Evolutionary conservation across 2,329 filamentous ascomycete genomes (phyloP).

Genomic region (Teratosphaeria zuluensis): DNA sequence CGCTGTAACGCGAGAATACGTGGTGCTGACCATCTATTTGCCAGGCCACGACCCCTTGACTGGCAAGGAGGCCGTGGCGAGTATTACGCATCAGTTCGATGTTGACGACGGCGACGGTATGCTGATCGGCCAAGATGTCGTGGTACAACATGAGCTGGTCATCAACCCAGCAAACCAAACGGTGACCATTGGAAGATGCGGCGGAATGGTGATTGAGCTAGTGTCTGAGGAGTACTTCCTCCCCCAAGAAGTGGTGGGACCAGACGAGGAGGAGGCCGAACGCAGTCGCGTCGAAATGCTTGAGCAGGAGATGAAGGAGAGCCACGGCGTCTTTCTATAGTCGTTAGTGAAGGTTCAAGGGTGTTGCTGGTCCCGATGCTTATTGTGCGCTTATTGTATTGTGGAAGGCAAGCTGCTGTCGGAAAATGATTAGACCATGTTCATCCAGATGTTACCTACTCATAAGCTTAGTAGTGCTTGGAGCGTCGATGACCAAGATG

Average conservation of each 20-base stretch:
- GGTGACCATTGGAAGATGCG: neutral
- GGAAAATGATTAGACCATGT: too few species aligned
- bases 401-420: too few species aligned
- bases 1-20: neutral
- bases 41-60: neutral
- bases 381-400: too few species aligned
- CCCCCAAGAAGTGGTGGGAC: neutral
- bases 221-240: neutral
- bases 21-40: neutral
- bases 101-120: neutral
- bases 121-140: neutral
- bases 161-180: neutral
- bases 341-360: too few species aligned
- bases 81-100: neutral
- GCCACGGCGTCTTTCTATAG: neutral
- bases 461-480: too few species aligned
- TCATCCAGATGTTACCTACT: too few species aligned
- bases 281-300: neutral
- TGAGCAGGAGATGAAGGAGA: neutral
- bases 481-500: too few species aligned
- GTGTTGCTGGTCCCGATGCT: too few species aligned
- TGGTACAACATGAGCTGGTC: neutral
- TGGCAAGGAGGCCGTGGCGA: too few species aligned
- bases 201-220: neutral
- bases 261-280: neutral